A percentile compares a stretch with the other conserved stretches of the same genome.
Evolutionary conservation across 2,329 filamentous ascomycete species (phyloP).

Genomic region (Coniochaeta hoffmannii): DNA sequence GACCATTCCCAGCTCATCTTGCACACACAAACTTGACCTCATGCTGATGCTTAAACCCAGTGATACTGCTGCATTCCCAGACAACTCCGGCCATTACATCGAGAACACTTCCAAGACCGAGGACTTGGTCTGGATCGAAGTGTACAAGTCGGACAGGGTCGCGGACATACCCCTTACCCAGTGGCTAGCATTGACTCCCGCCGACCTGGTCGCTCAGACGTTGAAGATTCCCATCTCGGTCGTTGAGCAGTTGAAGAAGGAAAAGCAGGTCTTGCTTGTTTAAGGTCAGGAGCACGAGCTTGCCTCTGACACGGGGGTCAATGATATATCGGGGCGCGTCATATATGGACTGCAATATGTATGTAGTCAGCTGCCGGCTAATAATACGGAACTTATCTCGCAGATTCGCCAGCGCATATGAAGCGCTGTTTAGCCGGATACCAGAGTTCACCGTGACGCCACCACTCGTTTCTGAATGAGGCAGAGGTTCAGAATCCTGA

Average conservation of each 20-base stretch:
- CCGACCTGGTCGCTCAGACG: slow-evolving; percentile 52
- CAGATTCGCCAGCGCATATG: too few relatives aligned
- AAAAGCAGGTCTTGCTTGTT: slow-evolving; percentile 50
- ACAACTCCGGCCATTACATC: slow-evolving; percentile 59
- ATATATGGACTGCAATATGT: not conserved
- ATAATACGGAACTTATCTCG: too few relatives aligned
- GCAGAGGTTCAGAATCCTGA: too few relatives aligned
- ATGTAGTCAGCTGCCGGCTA: too few relatives aligned
- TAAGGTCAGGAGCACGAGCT: not conserved
- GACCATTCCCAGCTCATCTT: not conserved
- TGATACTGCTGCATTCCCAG: slow-evolving; percentile 62
- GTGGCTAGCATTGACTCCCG: slow-evolving; percentile 62
- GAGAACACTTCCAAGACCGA: slow-evolving; percentile 59
- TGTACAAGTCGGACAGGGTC: slow-evolving; percentile 61
- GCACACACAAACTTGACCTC: not conserved
- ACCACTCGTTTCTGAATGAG: too few relatives aligned
- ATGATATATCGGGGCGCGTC: too few relatives aligned
- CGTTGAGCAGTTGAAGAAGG: slow-evolving; percentile 50
- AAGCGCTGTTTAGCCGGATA: too few relatives aligned
- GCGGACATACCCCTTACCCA: slow-evolving; percentile 60
- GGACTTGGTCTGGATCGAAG: slow-evolving; percentile 60
- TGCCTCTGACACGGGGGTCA: not conserved
- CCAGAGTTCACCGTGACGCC: too few relatives aligned
- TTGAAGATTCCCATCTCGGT: slow-evolving; percentile 52
- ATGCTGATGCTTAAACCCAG: not conserved